Percentiles rank a stretch among this genome's conserved stretches.
These are phyloP conservation scores for Orbilia blumenaviensis DNA, from an alignment of 2,329 filamentous ascomycete species.

Conservation along the genomic window DNA sequence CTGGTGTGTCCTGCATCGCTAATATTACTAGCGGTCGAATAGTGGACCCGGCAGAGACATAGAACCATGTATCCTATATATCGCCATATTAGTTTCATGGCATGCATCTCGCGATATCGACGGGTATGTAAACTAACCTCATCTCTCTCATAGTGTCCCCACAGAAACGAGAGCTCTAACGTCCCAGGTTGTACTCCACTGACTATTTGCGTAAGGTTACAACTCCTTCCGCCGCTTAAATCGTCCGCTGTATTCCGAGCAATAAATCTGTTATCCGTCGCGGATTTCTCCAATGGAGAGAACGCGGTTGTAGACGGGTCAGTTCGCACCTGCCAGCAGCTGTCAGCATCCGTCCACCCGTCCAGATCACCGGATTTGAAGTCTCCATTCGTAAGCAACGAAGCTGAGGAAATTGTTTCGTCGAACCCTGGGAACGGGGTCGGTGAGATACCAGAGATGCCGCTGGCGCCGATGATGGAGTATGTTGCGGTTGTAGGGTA, in stretches of 20 bases:
- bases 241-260: constrained; percentile 22
- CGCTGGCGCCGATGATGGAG: constrained; percentile 15
- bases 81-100: not conserved
- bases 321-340: constrained; percentile 5
- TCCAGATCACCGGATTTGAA: constrained; percentile 27
- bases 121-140: not conserved
- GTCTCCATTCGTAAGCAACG: constrained; percentile 23
- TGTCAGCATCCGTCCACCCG: constrained; percentile 24
- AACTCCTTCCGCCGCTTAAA: constrained; percentile 23
- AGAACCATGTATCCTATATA: constrained; percentile 33
- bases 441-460: constrained; percentile 8
- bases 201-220: constrained; percentile 28
- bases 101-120: not conserved
- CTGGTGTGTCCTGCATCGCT: constrained; percentile 19
- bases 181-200: constrained; percentile 7
- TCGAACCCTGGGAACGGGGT: constrained; percentile 31
- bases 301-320: not conserved
- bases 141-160: constrained; percentile 14
- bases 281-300: constrained; percentile 26
- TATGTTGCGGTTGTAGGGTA: constrained; percentile 28
- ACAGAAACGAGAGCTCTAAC: constrained; percentile 17
- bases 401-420: constrained; percentile 14
- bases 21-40: constrained; percentile 1
- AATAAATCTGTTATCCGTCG: constrained; percentile 6
- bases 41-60: constrained; percentile 2